Percentiles rank a stretch among this genome's conserved stretches.
Conservation (phyloP, 1,139 yeast species). For the Taphrina sp. region DNA sequence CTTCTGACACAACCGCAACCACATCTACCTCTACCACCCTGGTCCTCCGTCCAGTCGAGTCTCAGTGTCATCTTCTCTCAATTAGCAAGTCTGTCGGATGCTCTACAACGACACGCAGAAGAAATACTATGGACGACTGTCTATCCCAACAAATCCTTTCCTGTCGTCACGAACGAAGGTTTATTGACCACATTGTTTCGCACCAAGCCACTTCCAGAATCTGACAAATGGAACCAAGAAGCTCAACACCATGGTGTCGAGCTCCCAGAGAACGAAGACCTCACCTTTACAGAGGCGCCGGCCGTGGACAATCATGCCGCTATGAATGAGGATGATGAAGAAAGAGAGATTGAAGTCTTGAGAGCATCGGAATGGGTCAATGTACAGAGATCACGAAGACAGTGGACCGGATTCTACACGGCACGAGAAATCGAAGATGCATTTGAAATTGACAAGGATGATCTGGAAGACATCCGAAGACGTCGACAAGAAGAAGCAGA, state of each 20-base stretch:
- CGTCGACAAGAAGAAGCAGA: slow-evolving; percentile 12
- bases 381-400: slow-evolving; percentile 6
- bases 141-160: slow-evolving; percentile 77
- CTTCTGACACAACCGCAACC: neutral
- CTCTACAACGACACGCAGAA: slow-evolving; percentile 14
- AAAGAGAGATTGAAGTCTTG: neutral
- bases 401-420: slow-evolving; percentile 30
- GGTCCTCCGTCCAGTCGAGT: slow-evolving; percentile 23
- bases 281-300: neutral
- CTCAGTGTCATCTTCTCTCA: slow-evolving; percentile 24
- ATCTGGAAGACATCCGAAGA: slow-evolving; percentile 23
- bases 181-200: slow-evolving; percentile 76
- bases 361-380: slow-evolving; percentile 11
- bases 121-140: slow-evolving; percentile 21
- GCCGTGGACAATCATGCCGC: neutral
- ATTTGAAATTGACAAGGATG: slow-evolving; percentile 25
- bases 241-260: slow-evolving; percentile 6
- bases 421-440: slow-evolving; percentile 23
- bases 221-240: slow-evolving; percentile 62
- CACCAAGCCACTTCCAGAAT: slow-evolving; percentile 85
- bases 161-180: slow-evolving; percentile 78
- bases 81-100: slow-evolving; percentile 16
- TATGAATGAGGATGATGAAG: slow-evolving; percentile 8
- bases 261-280: neutral
- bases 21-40: slow-evolving; percentile 20